phyloP scores from a whole-genome alignment of 768 basidiomycete genomes.

The Pleurotus sapidus region DNA sequence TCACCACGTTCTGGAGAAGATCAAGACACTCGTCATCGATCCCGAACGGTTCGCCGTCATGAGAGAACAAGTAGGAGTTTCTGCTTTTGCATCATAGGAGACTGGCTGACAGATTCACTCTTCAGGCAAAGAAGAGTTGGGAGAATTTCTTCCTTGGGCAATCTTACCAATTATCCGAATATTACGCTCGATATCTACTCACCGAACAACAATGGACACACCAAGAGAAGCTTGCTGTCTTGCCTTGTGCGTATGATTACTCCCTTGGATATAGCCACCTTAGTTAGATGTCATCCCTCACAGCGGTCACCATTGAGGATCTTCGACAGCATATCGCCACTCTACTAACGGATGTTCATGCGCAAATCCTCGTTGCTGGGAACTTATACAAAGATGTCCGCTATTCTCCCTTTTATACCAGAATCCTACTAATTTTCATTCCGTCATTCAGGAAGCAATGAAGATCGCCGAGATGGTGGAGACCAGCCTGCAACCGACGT shows the following conservation, averaged over 20 bases:
- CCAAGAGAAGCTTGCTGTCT: slow-evolving; percentile 70
- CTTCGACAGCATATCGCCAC: slow-evolving; percentile 57
- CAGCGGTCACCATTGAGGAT: slow-evolving; percentile 73
- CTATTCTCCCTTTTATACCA: neutral
- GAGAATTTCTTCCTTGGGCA: slow-evolving; percentile 86
- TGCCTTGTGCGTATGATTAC: slow-evolving; percentile 55
- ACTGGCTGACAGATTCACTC: neutral
- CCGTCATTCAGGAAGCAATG: slow-evolving; percentile 64
- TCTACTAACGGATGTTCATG: slow-evolving; percentile 61
- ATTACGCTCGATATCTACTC: slow-evolving; percentile 69
- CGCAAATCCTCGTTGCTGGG: slow-evolving; percentile 76
- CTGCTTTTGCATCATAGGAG: neutral
- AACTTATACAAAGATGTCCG: slow-evolving; percentile 84
- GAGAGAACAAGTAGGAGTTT: slow-evolving; percentile 69
- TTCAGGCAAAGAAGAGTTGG: slow-evolving; percentile 72
- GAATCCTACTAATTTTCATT: neutral
- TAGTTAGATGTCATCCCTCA: too few relatives aligned
- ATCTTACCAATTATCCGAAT: slow-evolving; percentile 77
- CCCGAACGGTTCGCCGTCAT: slow-evolving; percentile 76
- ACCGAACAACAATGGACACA: slow-evolving; percentile 73
- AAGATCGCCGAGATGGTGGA: slow-evolving; percentile 72
- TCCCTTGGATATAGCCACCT: too few relatives aligned
- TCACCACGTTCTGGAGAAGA: slow-evolving; percentile 65
- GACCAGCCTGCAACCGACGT: slow-evolving; percentile 50
- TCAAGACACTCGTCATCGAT: slow-evolving; percentile 61